Evolutionary conservation across 306 rosid species (phyloP), one percentile per base, ranked within the genome.

Genomic region (Quercus gilva): DNA sequence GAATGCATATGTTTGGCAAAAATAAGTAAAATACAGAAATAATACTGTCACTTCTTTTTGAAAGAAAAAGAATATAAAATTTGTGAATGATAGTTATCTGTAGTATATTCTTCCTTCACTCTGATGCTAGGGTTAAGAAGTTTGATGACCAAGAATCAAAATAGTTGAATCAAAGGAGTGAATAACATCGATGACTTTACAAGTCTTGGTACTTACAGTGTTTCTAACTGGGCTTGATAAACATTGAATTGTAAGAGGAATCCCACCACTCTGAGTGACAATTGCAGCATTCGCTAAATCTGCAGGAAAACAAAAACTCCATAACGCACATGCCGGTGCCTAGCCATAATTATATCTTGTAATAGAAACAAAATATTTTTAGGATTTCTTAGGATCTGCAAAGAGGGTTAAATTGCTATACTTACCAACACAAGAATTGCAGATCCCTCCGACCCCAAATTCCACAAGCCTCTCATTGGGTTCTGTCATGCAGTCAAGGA

Each of bases 391-490:
- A 75, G 53, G 65, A 67, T 17, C 59, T 35, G 35, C 26, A 64
- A 19, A 8, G 64, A 81, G 78, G 35, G 49, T 68, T 71, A 45
- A 69, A 43, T 69, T 76, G n/a, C 26, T 25, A 15, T 61, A 74
- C 85, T 77, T 71, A 94, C 98, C 97, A 76, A 28, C 94, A 55
- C 94, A 92, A 23, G 91, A 85, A 86, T 94, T 94, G 90, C 97
- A 94, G 70, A 94, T 85, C 61, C 99, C 99, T 71, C 97, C 97
- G 53, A 87, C 55, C 41, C 97, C 94, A 15, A 92, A 92, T 81
- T 92, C 99, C 73, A 94, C 91, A 83, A 94, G 95, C 84, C 87
- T 94, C 85, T 94, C 98, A 75, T 88, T 92, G 57, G 97, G 92
- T 80, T 94, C 97, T 0, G 92, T 91, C 53, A 92, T 74, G 90